A percentile compares a stretch with the other conserved stretches of the same genome.
phyloP scores from a whole-genome alignment of 2,329 filamentous ascomycete species.

The Sphaerulina musiva region DNA sequence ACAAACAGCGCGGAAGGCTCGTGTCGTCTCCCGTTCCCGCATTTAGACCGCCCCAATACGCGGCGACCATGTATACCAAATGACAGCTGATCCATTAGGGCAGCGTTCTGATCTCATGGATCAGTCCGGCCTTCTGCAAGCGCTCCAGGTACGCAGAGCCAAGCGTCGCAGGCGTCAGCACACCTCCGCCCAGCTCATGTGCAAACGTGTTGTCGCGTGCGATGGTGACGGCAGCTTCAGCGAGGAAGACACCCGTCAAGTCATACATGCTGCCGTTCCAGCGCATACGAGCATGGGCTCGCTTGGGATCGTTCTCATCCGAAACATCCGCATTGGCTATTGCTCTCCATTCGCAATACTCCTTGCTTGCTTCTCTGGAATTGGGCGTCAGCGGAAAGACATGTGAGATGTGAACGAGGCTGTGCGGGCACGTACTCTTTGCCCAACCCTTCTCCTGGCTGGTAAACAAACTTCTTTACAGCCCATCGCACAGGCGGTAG shows the following conservation, averaged over 20 bases:
- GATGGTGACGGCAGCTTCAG: slow-evolving; percentile 59
- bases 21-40: slow-evolving; percentile 9
- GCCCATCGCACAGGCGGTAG: slow-evolving; percentile 50
- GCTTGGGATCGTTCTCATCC: slow-evolving; percentile 41
- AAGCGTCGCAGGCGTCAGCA: slow-evolving; percentile 66
- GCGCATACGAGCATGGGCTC: slow-evolving; percentile 51
- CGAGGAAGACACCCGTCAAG: slow-evolving; percentile 59
- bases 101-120: slow-evolving; percentile 46
- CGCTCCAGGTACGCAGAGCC: slow-evolving; percentile 62
- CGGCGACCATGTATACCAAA: not conserved
- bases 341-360: slow-evolving; percentile 58
- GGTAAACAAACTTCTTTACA: slow-evolving; percentile 42
- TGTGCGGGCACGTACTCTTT: slow-evolving; percentile 35
- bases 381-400: slow-evolving; percentile 1
- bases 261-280: slow-evolving; percentile 59
- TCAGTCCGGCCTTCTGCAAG: slow-evolving; percentile 55
- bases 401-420: not conserved
- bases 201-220: slow-evolving; percentile 51
- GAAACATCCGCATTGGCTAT: slow-evolving; percentile 55
- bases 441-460: slow-evolving; percentile 47
- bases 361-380: slow-evolving; percentile 49
- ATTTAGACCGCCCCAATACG: slow-evolving; percentile 4
- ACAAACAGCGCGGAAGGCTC: not conserved
- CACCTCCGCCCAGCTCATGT: slow-evolving; percentile 55
- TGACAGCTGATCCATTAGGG: slow-evolving; percentile 20